Percentiles rank a stretch among this genome's conserved stretches.
These are phyloP conservation scores for Larix kaempferi DNA, from an alignment of 75 land plant genomes.

Conservation along the genomic window DNA sequence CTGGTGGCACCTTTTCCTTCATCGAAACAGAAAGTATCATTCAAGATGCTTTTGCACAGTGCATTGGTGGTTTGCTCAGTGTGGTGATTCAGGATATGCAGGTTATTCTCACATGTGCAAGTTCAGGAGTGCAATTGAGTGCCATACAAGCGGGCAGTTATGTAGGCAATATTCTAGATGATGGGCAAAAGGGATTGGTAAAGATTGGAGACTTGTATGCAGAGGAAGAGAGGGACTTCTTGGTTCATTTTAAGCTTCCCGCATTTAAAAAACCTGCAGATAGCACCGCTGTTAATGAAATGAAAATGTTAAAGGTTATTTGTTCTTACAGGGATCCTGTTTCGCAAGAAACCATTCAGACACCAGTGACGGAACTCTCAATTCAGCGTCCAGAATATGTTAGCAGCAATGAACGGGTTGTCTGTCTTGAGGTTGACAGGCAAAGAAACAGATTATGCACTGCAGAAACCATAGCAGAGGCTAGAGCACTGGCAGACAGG, in stretches of 20 bases:
- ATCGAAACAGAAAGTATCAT: constrained; percentile 80
- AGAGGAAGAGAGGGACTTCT: constrained; percentile 90
- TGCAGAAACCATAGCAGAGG: constrained; percentile 67
- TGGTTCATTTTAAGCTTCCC: constrained; percentile 66
- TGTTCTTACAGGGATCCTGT: constrained; percentile 64
- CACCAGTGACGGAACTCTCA: constrained; percentile 22
- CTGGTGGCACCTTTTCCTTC: constrained; percentile 95
- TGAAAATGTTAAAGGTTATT: constrained; percentile 45
- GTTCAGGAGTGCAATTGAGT: constrained; percentile 27
- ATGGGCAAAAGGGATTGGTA: constrained; percentile 43
- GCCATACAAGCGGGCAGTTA: constrained; percentile 82
- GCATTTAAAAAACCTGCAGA: background rate
- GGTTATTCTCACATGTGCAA: constrained; percentile 38
- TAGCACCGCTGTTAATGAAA: constrained; percentile 12
- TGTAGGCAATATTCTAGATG: constrained; percentile 20
- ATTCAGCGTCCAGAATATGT: constrained; percentile 41
- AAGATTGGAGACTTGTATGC: constrained; percentile 85
- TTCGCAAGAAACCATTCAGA: constrained; percentile 33
- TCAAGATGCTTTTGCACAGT: constrained; percentile 97
- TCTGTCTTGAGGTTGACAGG: constrained; percentile 71
- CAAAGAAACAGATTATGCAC: constrained; percentile 56
- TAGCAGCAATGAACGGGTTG: background rate
- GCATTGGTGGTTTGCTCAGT: constrained; percentile 93
- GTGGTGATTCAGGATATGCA: constrained; percentile 82
- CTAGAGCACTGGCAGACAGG: constrained; percentile 56